Conservation (phyloP, 1,284 basidiomycete genomes). For the Tilletia walkeri region DNA sequence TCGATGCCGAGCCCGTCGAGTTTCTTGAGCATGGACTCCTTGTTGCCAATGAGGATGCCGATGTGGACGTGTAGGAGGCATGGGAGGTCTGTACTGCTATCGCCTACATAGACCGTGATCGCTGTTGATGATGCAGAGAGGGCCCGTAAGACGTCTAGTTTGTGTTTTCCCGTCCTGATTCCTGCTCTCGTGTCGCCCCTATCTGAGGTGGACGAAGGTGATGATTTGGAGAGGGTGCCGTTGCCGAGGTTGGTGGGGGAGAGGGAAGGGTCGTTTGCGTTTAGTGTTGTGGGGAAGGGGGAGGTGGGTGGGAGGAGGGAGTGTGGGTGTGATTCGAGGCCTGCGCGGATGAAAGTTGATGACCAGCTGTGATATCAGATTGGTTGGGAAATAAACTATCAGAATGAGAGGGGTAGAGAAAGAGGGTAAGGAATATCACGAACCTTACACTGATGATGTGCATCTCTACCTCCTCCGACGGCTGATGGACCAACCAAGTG, state of each 20-base stretch:
- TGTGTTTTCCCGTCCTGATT: slow-evolving; percentile 42
- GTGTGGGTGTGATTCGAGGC: background rate
- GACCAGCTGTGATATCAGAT: slow-evolving; percentile 30
- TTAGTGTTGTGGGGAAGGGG: slow-evolving; percentile 24
- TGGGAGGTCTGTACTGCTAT: slow-evolving; percentile 46
- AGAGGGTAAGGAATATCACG: too few species aligned
- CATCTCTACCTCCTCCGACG: slow-evolving; percentile 12
- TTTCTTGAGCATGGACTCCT: slow-evolving; percentile 6
- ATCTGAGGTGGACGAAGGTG: too few species aligned
- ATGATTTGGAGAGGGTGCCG: too few species aligned
- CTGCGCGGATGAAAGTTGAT: slow-evolving; percentile 34
- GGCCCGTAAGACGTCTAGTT: slow-evolving; percentile 27
- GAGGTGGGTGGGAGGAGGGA: background rate
- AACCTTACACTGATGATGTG: slow-evolving; percentile 45
- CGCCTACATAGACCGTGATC: slow-evolving; percentile 44
- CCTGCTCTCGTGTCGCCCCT: background rate
- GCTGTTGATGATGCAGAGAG: background rate
- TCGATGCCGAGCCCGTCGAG: background rate
- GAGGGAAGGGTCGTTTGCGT: slow-evolving; percentile 37
- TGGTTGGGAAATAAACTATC: background rate
- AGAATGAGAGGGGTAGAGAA: background rate
- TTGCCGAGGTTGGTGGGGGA: background rate
- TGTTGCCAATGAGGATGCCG: slow-evolving; percentile 42
- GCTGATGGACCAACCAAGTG: slow-evolving; percentile 19
- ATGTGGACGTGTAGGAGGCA: slow-evolving; percentile 39